Percentiles rank a stretch among this genome's conserved stretches.
Evolutionary conservation across 2,329 filamentous ascomycete genomes (phyloP).

Genomic region (Onygenales sp.): DNA sequence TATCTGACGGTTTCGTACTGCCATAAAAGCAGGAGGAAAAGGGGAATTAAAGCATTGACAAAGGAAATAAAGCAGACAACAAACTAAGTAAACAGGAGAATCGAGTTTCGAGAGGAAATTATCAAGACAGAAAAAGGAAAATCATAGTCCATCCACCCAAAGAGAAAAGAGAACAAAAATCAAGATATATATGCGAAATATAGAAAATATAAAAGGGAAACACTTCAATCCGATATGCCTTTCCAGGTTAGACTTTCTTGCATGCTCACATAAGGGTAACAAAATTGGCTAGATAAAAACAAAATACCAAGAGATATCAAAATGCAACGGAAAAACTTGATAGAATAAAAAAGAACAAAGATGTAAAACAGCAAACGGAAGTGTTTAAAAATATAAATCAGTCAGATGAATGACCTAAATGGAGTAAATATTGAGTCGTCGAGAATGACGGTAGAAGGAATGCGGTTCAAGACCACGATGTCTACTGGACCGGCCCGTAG

Average conservation of each 20-base stretch:
- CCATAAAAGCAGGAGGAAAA: not conserved
- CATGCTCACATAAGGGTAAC: conserved; percentile 28
- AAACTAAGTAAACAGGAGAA: not conserved
- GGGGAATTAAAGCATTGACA: not conserved
- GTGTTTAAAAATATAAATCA: conserved; percentile 4
- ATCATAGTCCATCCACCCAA: not conserved
- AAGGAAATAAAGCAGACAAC: not conserved
- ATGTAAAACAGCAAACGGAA: conserved; percentile 25
- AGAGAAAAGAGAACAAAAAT: not conserved
- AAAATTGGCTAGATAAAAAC: not conserved
- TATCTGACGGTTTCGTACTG: too few relatives aligned
- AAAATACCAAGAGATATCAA: not conserved
- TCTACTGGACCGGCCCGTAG: not conserved
- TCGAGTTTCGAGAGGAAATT: not conserved
- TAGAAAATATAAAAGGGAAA: conserved; percentile 29
- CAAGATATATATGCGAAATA: conserved; percentile 25
- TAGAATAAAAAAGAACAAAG: conserved; percentile 7
- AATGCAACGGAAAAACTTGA: conserved; percentile 9
- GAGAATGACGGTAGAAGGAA: not conserved
- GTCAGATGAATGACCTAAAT: too few relatives aligned
- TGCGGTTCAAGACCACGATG: not conserved
- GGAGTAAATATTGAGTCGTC: not conserved
- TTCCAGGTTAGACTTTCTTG: conserved; percentile 29
- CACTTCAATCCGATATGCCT: conserved; percentile 21
- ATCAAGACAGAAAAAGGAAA: not conserved